Evolutionary conservation across 164 flowering plant species (phyloP).

Genomic region (Vitis riparia): DNA sequence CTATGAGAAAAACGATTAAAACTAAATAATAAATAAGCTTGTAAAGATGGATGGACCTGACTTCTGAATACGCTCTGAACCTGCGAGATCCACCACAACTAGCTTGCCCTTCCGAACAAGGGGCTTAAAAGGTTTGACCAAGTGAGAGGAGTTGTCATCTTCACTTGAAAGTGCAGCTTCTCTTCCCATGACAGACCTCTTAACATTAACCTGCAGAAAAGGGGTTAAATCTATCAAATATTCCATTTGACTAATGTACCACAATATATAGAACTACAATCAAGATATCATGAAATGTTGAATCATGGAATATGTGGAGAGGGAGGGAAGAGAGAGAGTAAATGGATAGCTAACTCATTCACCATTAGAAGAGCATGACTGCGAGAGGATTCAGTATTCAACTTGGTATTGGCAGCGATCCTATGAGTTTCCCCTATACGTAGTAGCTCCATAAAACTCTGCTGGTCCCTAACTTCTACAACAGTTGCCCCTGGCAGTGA

Average conservation of each 20-base stretch:
- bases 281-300: constrained; percentile 1
- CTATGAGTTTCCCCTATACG: constrained; percentile 90
- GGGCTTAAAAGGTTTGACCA: constrained; percentile 58
- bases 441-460: constrained; percentile 74
- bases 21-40: neutral
- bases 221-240: neutral
- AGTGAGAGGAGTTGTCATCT: constrained; percentile 49
- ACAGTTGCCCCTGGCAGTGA: constrained; percentile 88
- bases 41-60: constrained; percentile 58
- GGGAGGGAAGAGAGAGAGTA: neutral
- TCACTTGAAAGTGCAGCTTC: constrained; percentile 56
- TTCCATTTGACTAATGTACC: too few species aligned
- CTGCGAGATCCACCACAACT: constrained; percentile 95
- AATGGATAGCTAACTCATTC: constrained; percentile 12
- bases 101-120: constrained; percentile 87
- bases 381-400: constrained; percentile 98
- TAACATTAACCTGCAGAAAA: constrained; percentile 72
- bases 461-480: constrained; percentile 78
- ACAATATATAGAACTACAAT: too few species aligned
- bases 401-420: constrained; percentile 90
- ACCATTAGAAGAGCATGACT: constrained; percentile 99
- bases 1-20: neutral
- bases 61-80: constrained; percentile 95
- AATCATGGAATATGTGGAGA: neutral
- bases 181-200: constrained; percentile 62